Conservation (phyloP, 2,329 filamentous ascomycete species). For the Microcyclospora pomicola region DNA sequence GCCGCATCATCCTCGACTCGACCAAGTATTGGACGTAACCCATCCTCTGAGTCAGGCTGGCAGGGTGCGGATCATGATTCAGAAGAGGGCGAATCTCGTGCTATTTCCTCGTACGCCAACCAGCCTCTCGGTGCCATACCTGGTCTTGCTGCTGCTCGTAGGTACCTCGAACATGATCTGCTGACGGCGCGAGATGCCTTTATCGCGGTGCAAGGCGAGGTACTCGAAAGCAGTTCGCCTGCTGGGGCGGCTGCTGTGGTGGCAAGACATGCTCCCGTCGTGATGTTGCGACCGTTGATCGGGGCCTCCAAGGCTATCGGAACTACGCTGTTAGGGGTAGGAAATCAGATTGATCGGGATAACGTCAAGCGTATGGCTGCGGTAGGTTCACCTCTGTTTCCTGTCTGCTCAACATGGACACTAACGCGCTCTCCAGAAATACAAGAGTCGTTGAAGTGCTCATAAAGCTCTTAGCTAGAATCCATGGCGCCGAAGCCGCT, state of each 20-base stretch:
- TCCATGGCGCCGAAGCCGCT: too few relatives aligned
- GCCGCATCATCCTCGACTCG: constrained; percentile 8
- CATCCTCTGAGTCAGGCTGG: constrained; percentile 25
- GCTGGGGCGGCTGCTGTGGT: constrained; percentile 68
- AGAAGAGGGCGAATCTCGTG: constrained; percentile 58
- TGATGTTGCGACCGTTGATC: constrained; percentile 80
- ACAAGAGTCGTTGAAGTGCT: too few relatives aligned
- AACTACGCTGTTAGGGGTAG: constrained; percentile 80
- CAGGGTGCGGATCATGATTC: constrained; percentile 44
- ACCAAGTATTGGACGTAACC: constrained; percentile 3
- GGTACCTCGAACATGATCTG: constrained; percentile 75
- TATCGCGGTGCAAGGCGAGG: constrained; percentile 82
- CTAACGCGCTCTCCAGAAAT: too few relatives aligned
- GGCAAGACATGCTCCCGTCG: constrained; percentile 71
- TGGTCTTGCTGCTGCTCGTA: constrained; percentile 69
- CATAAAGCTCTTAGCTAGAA: too few relatives aligned
- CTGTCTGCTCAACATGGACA: too few relatives aligned
- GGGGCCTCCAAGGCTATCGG: constrained; percentile 80
- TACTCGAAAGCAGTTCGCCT: constrained; percentile 74
- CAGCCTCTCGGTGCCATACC: constrained; percentile 82
- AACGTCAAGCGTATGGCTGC: too few relatives aligned
- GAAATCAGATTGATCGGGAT: constrained; percentile 70
- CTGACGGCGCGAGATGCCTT: constrained; percentile 77
- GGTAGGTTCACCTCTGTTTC: too few relatives aligned
- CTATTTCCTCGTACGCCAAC: constrained; percentile 83